A percentile compares a stretch with the other conserved stretches of the same genome.
These are phyloP conservation scores for Agroathelia rolfsii DNA, from an alignment of 1,284 basidiomycete species.

Conservation along the genomic window DNA sequence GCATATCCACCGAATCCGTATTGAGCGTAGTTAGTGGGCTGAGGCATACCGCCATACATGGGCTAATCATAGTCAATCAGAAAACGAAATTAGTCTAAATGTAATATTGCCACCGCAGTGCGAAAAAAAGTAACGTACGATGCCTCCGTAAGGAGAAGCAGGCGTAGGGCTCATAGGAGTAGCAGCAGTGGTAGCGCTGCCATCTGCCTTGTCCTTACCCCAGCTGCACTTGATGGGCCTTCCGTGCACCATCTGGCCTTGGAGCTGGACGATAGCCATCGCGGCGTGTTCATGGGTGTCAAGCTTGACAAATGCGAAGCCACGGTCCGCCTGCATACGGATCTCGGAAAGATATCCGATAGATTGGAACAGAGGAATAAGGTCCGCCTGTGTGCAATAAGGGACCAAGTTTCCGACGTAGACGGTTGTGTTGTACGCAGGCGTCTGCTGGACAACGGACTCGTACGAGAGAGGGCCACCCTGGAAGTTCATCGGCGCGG, in stretches of 20 bases:
- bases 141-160: constrained; percentile 59
- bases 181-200: constrained; percentile 41
- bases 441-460: constrained; percentile 80
- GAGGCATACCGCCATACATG: constrained; percentile 83
- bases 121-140: constrained; percentile 37
- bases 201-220: constrained; percentile 90
- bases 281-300: constrained; percentile 97
- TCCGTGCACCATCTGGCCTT: constrained; percentile 92
- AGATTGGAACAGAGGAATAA: constrained; percentile 92
- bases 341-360: constrained; percentile 98
- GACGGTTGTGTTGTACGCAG: constrained; percentile 88
- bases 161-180: constrained; percentile 55
- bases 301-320: constrained; percentile 97
- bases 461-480: constrained; percentile 84
- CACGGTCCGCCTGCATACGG: constrained; percentile 95
- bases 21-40: constrained; percentile 68
- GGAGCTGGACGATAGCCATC: constrained; percentile 91
- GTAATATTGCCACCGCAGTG: constrained; percentile 4
- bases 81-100: constrained; percentile 4
- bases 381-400: constrained; percentile 89
- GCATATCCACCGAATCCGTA: constrained; percentile 69
- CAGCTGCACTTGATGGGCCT: constrained; percentile 95
- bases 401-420: constrained; percentile 98
- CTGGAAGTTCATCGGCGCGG: constrained; percentile 78
- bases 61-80: constrained; percentile 33